Conservation (phyloP, 1,284 basidiomycete genomes). For the Bondarzewia mesenterica region DNA sequence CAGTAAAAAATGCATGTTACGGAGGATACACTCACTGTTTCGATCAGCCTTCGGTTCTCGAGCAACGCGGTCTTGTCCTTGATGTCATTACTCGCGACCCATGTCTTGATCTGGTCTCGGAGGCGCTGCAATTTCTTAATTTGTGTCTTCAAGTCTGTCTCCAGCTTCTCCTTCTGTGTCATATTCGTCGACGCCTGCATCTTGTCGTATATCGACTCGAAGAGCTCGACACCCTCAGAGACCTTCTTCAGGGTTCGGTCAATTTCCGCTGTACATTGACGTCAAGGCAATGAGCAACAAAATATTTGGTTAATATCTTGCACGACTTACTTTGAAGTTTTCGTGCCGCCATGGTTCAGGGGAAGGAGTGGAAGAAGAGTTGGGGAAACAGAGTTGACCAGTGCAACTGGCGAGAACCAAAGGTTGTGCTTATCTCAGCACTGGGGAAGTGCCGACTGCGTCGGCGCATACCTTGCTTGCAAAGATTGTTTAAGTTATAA, state of each 20-base stretch:
- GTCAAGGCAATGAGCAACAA: conserved; percentile 5
- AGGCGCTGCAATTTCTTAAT: conserved; percentile 99
- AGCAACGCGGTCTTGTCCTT: conserved; percentile 95
- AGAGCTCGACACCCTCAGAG: conserved; percentile 86
- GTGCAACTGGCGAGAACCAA: not conserved
- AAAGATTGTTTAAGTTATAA: too few relatives aligned
- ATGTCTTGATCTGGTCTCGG: conserved; percentile 99
- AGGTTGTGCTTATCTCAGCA: not conserved
- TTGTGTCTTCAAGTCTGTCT: conserved; percentile 92
- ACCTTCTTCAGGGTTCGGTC: conserved; percentile 96
- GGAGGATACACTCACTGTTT: conserved; percentile 88
- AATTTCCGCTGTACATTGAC: conserved; percentile 70
- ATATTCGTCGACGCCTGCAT: conserved; percentile 90
- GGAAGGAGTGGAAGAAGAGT: conserved; percentile 7
- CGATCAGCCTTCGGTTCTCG: conserved; percentile 93
- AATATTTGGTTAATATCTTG: not conserved
- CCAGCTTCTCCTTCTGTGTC: conserved; percentile 96
- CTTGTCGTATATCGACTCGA: conserved; percentile 95
- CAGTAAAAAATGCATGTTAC: conserved; percentile 2
- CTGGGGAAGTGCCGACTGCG: too few relatives aligned
- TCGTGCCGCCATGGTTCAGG: conserved; percentile 61
- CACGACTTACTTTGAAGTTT: conserved; percentile 65
- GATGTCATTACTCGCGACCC: conserved; percentile 97
- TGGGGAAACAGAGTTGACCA: not conserved
- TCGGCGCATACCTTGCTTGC: too few relatives aligned